Evolutionary conservation across 1,284 basidiomycete species (phyloP).

Genomic region (Psilocybe mexicana): DNA sequence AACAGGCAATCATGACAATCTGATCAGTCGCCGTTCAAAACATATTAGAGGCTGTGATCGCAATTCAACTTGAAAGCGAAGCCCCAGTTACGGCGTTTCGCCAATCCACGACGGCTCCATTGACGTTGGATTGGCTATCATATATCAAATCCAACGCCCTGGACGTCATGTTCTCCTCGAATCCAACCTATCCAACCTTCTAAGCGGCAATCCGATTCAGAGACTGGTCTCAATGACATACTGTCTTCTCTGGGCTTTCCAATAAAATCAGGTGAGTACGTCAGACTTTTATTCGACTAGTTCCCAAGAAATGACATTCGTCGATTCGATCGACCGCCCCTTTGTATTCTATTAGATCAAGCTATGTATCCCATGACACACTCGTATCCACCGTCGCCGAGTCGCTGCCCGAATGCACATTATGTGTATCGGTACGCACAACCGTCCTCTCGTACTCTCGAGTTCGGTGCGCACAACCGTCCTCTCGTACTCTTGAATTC

Average conservation of each 20-base stretch:
- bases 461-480: not conserved
- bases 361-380: not conserved
- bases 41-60: not conserved
- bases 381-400: not conserved
- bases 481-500: not conserved
- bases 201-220: not conserved
- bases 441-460: not conserved
- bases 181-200: not conserved
- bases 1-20: too few relatives aligned
- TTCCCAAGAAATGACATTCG: not conserved
- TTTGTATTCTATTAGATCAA: not conserved
- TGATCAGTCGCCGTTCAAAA: too few relatives aligned
- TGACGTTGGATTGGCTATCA: not conserved
- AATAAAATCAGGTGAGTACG: not conserved
- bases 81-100: not conserved
- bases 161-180: not conserved
- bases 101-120: not conserved
- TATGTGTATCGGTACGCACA: not conserved
- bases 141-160: not conserved
- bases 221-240: not conserved
- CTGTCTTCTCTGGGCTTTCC: not conserved
- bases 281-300: not conserved
- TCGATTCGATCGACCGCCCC: not conserved
- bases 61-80: not conserved
- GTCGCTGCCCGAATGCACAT: not conserved